phyloP scores from a whole-genome alignment of 2,329 filamentous ascomycete species.

The Aspergillus sp. region DNA sequence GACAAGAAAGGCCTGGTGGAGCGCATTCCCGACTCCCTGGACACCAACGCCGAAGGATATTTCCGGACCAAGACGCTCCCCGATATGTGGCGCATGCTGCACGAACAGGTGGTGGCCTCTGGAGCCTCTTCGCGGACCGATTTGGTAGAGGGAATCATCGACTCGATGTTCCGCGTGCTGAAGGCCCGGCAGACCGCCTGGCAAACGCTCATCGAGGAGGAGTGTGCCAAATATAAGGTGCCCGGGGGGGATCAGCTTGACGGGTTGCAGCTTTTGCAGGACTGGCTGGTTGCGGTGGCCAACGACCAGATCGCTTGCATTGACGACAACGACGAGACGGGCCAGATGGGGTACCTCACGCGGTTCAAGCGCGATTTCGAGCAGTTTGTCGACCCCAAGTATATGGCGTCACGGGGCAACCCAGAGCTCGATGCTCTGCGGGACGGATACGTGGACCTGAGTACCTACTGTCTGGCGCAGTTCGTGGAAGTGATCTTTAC shows the following conservation, averaged over 20 bases:
- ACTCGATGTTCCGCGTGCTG: constrained; percentile 89
- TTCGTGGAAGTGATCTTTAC: constrained; percentile 86
- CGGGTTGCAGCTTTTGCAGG: constrained; percentile 69
- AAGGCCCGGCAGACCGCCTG: constrained; percentile 79
- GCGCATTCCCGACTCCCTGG: constrained; percentile 74
- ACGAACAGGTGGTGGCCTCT: constrained; percentile 85
- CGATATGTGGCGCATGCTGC: constrained; percentile 96
- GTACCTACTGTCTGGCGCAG: constrained; percentile 84
- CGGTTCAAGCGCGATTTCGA: constrained; percentile 83
- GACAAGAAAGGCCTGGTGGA: constrained; percentile 80
- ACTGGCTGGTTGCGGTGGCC: constrained; percentile 94
- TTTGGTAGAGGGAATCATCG: constrained; percentile 90
- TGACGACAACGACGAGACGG: constrained; percentile 76
- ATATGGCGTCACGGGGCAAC: constrained; percentile 68
- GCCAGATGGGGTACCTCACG: constrained; percentile 76
- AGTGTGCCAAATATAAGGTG: constrained; percentile 69
- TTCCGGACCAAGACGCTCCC: constrained; percentile 89
- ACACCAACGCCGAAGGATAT: constrained; percentile 83
- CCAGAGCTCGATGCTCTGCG: constrained; percentile 71
- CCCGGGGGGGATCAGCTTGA: constrained; percentile 53
- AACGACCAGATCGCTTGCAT: constrained; percentile 99
- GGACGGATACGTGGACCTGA: constrained; percentile 92
- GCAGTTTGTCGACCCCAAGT: constrained; percentile 73
- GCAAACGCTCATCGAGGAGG: constrained; percentile 84
- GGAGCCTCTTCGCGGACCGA: constrained; percentile 81